Percentiles rank a stretch among this genome's conserved stretches.
These are phyloP conservation scores for Plasmodium cynomolgi DNA, from an alignment of 169 alveolate genomes.

Conservation along the genomic window DNA sequence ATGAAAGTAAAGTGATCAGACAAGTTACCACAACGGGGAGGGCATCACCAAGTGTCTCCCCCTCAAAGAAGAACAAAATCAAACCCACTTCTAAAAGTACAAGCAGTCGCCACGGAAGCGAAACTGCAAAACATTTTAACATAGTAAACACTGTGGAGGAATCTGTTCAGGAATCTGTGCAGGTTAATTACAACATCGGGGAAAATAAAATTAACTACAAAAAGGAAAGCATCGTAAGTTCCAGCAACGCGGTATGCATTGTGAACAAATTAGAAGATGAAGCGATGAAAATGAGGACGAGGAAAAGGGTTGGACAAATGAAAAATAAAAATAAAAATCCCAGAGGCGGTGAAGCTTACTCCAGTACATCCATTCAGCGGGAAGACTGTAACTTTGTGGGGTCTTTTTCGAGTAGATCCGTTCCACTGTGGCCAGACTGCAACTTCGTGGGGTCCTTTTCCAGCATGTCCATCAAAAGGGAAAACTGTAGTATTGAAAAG, in stretches of 20 bases:
- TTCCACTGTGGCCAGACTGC: neutral
- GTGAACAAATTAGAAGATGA: neutral
- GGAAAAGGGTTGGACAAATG: neutral
- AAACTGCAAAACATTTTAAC: constrained; percentile 2
- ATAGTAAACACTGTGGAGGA: neutral
- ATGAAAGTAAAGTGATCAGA: neutral
- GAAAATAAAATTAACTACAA: constrained; percentile 19
- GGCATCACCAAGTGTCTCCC: neutral
- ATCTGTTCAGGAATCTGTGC: neutral
- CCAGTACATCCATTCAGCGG: constrained; percentile 4
- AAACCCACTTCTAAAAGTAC: neutral
- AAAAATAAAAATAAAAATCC: neutral
- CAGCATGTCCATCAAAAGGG: constrained; percentile 13
- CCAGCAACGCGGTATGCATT: constrained; percentile 7
- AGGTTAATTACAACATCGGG: neutral
- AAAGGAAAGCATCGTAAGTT: constrained; percentile 26
- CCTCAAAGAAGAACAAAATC: neutral
- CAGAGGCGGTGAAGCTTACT: neutral
- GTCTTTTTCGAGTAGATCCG: neutral
- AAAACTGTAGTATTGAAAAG: neutral
- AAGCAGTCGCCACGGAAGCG: neutral
- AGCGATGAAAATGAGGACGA: neutral
- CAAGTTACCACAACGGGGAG: neutral
- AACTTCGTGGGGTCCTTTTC: neutral
- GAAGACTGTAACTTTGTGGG: neutral